Base-by-base conservation (phyloP, 2,329 filamentous ascomycete genomes). In the Diplodia scrobiculata region DNA sequence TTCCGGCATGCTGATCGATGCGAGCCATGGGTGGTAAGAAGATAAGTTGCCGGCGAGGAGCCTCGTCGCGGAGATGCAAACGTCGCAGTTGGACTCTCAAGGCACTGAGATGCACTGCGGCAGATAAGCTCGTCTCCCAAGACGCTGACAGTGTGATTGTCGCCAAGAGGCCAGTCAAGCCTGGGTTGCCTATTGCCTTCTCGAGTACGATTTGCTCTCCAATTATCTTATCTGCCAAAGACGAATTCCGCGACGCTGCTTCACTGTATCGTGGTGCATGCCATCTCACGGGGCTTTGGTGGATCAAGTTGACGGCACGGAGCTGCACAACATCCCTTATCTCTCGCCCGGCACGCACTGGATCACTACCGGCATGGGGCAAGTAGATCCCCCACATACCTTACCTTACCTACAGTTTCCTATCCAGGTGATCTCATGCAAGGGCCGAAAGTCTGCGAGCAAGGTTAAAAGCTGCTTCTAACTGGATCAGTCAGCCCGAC, bases 61-160 rank as follows among this genome's bases (percentile, higher is more conserved):
- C 6, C n/a, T 10, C 10, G 6, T 41, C 27, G 17, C 0, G 4
- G 27, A 19, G 55, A 60, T 60, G 38, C n/a, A 60, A 41, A 17
- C 25, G 41, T 59, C 21, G 54, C 47, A 6, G 7, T 32, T 5
- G 29, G 29, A 32, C 29, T 32, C 6, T 32, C 29, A 41, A 41
- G 17, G 5, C 17, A 41, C 25, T 45, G 17, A 6, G 38, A n/a
- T 41, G 38, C 38, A 17, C 14, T n/a, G n/a, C 34, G n/a, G 41
- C 41, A 45, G 41, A 45, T 41, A 60, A 59, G 55, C 38, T 59
- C 55, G 21, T 47, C 55, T 59, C 32, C 38, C 36, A 59, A 55
- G 53, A 60, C 38, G 2, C 17, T n/a, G 55, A 47, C 17, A 59
- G 25, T 25, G 53, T 19, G 19, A 38, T 21, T 59, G 38, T 59